A percentile compares a stretch with the other conserved stretches of the same genome.
These are phyloP conservation scores for Guadua angustifolia DNA, from an alignment of 176 grass and related monocot genomes.

Conservation along the genomic window DNA sequence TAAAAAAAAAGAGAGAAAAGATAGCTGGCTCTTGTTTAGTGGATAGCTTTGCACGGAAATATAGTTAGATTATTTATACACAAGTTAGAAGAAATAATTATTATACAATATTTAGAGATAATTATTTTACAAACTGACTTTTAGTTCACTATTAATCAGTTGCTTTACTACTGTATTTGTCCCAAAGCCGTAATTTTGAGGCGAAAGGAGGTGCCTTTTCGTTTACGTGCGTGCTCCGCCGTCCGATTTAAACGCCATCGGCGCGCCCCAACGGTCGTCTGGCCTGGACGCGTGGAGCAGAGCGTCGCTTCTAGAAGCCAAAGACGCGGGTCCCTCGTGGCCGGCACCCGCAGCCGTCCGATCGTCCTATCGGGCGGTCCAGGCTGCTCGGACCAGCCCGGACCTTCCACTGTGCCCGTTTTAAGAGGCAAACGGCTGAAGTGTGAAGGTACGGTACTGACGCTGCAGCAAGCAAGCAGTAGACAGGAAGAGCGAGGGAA, in stretches of 20 bases:
- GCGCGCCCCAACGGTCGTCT: constrained; percentile 48
- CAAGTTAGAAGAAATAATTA: no score
- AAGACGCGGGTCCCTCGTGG: not conserved
- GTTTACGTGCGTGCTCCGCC: not conserved
- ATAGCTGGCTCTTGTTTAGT: no score
- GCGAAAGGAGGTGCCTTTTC: not conserved
- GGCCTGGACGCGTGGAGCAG: not conserved
- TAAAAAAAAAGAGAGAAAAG: no score
- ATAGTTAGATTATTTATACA: no score
- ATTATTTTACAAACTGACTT: no score
- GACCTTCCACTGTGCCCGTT: not conserved
- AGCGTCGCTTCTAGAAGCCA: not conserved
- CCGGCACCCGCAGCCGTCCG: not conserved
- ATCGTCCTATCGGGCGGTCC: constrained; percentile 25
- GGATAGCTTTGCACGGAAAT: no score
- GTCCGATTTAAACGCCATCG: constrained; percentile 27
- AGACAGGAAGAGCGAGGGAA: no score
- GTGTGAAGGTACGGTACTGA: not conserved
- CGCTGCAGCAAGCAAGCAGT: not conserved
- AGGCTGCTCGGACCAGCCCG: not conserved
- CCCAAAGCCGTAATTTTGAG: no score
- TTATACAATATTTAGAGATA: no score
- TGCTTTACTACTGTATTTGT: no score
- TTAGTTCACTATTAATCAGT: no score
- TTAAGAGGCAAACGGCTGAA: constrained; percentile 33